phyloP scores from a whole-genome alignment of 2,329 filamentous ascomycete genomes.

The Aspergillus carbonarius region DNA sequence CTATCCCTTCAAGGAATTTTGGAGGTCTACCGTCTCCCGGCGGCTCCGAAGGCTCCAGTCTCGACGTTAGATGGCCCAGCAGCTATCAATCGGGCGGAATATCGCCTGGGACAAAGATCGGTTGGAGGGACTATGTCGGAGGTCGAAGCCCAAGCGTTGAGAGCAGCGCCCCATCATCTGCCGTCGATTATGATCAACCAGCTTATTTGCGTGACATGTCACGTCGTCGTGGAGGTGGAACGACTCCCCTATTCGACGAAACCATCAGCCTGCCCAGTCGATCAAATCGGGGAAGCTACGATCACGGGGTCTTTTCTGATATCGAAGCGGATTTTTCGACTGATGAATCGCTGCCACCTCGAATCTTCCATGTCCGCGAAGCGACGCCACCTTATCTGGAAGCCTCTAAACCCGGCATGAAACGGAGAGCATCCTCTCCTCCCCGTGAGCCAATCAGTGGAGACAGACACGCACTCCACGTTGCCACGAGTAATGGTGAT shows the following conservation, averaged over 20 bases:
- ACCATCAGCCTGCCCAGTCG: constrained; percentile 49
- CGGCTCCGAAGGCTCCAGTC: constrained; percentile 31
- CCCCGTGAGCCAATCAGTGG: constrained; percentile 53
- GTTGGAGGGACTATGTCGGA: constrained; percentile 44
- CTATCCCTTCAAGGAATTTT: constrained; percentile 34
- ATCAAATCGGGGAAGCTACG: constrained; percentile 62
- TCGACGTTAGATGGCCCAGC: constrained; percentile 40
- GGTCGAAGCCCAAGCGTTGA: constrained; percentile 47
- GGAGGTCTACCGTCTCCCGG: constrained; percentile 34
- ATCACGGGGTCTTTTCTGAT: constrained; percentile 57
- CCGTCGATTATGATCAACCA: constrained; percentile 42
- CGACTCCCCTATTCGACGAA: constrained; percentile 52
- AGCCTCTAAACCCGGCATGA: constrained; percentile 55
- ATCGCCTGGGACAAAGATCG: constrained; percentile 41
- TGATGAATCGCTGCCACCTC: constrained; percentile 38
- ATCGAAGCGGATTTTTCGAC: constrained; percentile 43
- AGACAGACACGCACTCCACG: constrained; percentile 35
- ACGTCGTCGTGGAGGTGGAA: constrained; percentile 51
- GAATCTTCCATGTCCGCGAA: constrained; percentile 41
- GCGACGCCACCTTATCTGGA: constrained; percentile 39
- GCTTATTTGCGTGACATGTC: constrained; percentile 32
- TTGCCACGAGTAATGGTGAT: constrained; percentile 48
- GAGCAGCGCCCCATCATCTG: constrained; percentile 40
- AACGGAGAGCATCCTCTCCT: constrained; percentile 64
- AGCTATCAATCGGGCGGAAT: constrained; percentile 43